These are phyloP conservation scores for Boletellus sp. DNA, from an alignment of 1,284 basidiomycete genomes.

Conservation along the genomic window DNA sequence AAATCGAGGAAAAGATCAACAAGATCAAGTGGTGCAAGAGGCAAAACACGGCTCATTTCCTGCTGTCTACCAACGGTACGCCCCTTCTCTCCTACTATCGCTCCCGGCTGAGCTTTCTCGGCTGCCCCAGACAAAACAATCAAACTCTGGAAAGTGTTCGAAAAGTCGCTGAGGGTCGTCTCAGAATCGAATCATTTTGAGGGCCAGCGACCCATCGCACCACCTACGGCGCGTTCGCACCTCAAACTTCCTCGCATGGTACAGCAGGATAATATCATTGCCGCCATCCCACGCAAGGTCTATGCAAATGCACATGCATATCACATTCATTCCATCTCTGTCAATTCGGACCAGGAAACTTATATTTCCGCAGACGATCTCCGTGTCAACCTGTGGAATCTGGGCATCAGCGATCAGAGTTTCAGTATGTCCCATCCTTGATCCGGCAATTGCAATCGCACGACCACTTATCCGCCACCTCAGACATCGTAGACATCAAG, in stretches of 20 bases:
- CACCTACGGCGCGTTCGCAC: slow-evolving; percentile 53
- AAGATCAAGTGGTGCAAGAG: slow-evolving; percentile 99
- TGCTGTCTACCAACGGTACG: slow-evolving; percentile 93
- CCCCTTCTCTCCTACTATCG: slow-evolving; percentile 1
- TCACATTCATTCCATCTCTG: slow-evolving; percentile 99
- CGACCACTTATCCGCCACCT: slow-evolving; percentile 14
- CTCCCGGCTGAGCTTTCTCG: slow-evolving; percentile 1
- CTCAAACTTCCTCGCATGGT: slow-evolving; percentile 87
- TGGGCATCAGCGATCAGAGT: slow-evolving; percentile 97
- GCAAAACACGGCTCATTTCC: slow-evolving; percentile 95
- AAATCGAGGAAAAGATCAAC: slow-evolving; percentile 99
- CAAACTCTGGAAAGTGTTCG: slow-evolving; percentile 99
- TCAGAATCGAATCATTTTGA: slow-evolving; percentile 94
- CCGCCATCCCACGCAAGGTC: slow-evolving; percentile 96
- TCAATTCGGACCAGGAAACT: slow-evolving; percentile 99
- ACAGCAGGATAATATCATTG: slow-evolving; percentile 96
- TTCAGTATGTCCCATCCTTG: slow-evolving; percentile 80
- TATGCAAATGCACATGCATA: slow-evolving; percentile 99
- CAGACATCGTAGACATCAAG: slow-evolving; percentile 99
- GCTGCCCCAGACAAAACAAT: slow-evolving; percentile 91
- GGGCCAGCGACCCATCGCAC: slow-evolving; percentile 63
- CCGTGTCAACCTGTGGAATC: slow-evolving; percentile 96
- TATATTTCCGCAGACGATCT: slow-evolving; percentile 98
- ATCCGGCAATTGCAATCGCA: not conserved
- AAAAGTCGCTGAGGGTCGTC: slow-evolving; percentile 94